Base-by-base conservation (phyloP, 306 rosid species). In the Oxytropis ochrocephala region DNA sequence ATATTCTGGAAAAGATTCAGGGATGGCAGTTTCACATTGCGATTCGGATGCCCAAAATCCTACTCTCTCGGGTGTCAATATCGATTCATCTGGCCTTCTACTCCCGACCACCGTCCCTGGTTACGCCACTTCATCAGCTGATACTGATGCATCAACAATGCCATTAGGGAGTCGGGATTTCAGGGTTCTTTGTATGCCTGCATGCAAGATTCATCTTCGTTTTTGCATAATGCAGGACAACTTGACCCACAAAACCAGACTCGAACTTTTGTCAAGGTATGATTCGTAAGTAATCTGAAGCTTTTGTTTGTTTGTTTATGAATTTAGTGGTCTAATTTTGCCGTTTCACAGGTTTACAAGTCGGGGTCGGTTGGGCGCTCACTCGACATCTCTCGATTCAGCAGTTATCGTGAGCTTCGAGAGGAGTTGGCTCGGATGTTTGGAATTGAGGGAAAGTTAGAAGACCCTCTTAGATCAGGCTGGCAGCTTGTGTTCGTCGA, bases 401-500 rank as follows among this genome's bases (percentile, higher is more conserved):
- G 85, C 89, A 87, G 97, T 89, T 91, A 91, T 75, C 88, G 83
- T 67, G 93, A 91, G 73, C 88, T 91, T 93, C 86, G 97, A 6
- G 97, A 88, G 81, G 97, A 88, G 82, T 86, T 91, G 85, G 88
- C 87, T 42, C 91, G 82, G 82, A 91, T 91, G 97, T 91, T 88
- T 79, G 96, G 96, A 57, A 91, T 91, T 50, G 97, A 91, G 96
- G 93, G 93, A 24, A 89, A 83, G 88, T 88, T 91, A 58, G 96
- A 85, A 87, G 93, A 88, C 77, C 89, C 89, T 88, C 89, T 72
- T 91, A 86, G 97, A 91, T 91, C 97, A 91, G 97, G 97, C 97
- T 91, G 97, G 97, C 97, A 91, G 97, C 97, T 91, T 91, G 97
- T 91, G 81, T 91, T 91, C 27, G 97, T 91, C 42, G 97, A 91